Base-by-base conservation (phyloP, 805 yeast species). In the Pichia rugopelliculosa region DNA sequence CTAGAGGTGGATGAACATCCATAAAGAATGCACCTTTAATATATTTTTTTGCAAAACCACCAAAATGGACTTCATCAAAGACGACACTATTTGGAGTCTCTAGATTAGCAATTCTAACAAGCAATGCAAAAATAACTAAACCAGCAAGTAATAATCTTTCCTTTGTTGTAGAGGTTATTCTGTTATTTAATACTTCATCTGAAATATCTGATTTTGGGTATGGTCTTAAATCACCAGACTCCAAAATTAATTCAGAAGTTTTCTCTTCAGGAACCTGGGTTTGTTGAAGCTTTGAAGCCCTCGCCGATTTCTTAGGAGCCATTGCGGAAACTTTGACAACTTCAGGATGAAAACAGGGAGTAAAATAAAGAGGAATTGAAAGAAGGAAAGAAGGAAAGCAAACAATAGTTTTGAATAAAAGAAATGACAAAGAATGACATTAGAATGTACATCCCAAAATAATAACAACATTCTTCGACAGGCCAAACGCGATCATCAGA, bases 51-150 rank as follows among this genome's bases (percentile, higher is more conserved):
- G 99, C 96, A 68, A 91, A 93, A n/a, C 95, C 95, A 48, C 99
- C 99, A 59, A 93, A 93, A 66, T 93, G 99, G 45, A 91, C 98
- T 68, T 91, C 99, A 68, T 93, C 99, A 58, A 93, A 93, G 24
- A 93, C 98, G 41, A 93, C 98, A 25, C 90, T 79, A 57, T 80
- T 67, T 36, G 99, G 99, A 52, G 68, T 60, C 24, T 75, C 69
- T 49, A 93, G 70, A 46, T 75, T 69, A 54, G 72, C 69, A 45
- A 84, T 70, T 56, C 99, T 79, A 43, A 87, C 75, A 41, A 65
- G 57, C 12, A 72, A 52, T 0, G 96, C 76, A 34, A 81, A 56
- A 13, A 54, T 27, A 5, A 59, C 53, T 45, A 87, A 67, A 15
- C 69, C 59, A 3, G 57, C 62, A 7, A 77, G 52, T n/a, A 72